Evolutionary conservation across 2,329 filamentous ascomycete species (phyloP), one percentile per base, ranked within the genome.

Genomic region (Xylaria sp.): DNA sequence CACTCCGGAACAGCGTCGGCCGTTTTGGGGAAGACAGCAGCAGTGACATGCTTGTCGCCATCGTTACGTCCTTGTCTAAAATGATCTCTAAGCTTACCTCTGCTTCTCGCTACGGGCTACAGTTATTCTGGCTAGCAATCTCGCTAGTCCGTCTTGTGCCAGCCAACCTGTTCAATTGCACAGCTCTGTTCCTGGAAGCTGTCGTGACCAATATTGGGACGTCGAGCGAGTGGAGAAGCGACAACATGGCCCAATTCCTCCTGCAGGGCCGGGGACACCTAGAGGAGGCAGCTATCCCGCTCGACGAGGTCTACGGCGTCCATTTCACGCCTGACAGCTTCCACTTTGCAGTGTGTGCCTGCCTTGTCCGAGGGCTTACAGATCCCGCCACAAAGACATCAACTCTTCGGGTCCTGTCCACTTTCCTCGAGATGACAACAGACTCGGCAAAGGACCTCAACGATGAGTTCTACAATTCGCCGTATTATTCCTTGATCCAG

Each of bases 51-150:
- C 77, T 89, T 24, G 80, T 87, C 29, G 83, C 86, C 5, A 88
- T 89, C 49, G 79, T 88, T 19, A 86, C 83, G 2, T 82, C 84
- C 2, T 69, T 89, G 41, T 87, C 86, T 9, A 88, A 87, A 67
- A 88, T 89, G 85, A 87, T 89, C 78, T 77, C 82, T 16, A 88
- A 89, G 64, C 76, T 89, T 18, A 83, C 84, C 5, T 81, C 84
- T 2, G 79, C 85, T 8, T 89, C 86, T 22, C 80, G 86, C 26
- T 89, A 89, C 63, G 84, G 86, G 0, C 72, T 87, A 29, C 86
- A 89, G 63, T 74, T 89, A 5, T 89, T 89, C 67, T 89, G 86
- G 86, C 74, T 89, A 29, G 85, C 85, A 8, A 82, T 89, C 60
- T 87, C 85, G 2, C 74, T 89, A 1, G 76, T 89, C 20, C 79